phyloP scores from a whole-genome alignment of 306 rosid genomes.

The Inga oerstediana region DNA sequence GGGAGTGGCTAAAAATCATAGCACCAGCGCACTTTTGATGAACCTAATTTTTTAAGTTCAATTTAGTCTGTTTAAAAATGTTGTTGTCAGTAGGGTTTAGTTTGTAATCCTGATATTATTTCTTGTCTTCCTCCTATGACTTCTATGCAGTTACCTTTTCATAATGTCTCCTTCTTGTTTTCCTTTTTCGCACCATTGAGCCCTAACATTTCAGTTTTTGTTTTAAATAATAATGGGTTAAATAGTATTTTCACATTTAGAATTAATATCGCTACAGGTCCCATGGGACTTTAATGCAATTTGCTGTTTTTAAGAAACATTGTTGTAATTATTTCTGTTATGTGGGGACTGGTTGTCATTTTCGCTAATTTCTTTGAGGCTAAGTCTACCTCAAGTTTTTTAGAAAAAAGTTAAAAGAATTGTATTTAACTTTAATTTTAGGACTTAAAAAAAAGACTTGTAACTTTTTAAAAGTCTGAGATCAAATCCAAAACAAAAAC shows the following conservation, averaged over 20 bases:
- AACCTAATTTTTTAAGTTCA: not conserved
- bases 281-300: no score
- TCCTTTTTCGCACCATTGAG: not conserved
- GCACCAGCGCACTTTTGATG: not conserved
- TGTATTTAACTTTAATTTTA: no score
- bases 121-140: not conserved
- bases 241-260: no score
- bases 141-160: not conserved
- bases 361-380: not conserved
- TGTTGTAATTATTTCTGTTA: no score
- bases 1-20: not conserved
- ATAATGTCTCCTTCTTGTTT: not conserved
- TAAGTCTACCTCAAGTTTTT: not conserved
- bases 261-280: no score
- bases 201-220: no score
- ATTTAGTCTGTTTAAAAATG: not conserved
- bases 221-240: no score
- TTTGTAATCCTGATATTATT: not conserved
- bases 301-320: no score
- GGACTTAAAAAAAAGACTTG: no score
- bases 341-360: no score
- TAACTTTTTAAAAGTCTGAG: no score
- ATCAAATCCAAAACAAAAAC: not conserved
- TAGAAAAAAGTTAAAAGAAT: no score
- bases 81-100: not conserved